Percentiles rank a stretch among this genome's conserved stretches.
phyloP scores from a whole-genome alignment of 2,329 filamentous ascomycete species.

The Calycina marina region DNA sequence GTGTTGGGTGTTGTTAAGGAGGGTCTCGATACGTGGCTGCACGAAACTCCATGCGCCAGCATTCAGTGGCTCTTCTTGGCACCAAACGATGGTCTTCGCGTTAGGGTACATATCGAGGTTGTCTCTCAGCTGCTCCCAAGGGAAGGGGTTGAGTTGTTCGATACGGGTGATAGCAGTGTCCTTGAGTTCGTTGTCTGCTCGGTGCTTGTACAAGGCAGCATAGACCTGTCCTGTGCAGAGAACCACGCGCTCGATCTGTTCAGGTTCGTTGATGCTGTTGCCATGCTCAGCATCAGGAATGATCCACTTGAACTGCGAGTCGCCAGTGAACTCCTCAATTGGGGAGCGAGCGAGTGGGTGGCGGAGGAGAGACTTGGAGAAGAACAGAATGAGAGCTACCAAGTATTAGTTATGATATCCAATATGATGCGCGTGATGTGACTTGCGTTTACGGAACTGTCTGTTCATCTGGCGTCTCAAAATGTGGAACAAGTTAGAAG shows the following conservation, averaged over 20 bases:
- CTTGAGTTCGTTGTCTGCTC: slow-evolving; percentile 71
- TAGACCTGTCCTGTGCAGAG: slow-evolving; percentile 94
- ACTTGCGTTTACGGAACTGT: slow-evolving; percentile 96
- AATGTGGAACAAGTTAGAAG: slow-evolving; percentile 91
- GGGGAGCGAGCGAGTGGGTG: slow-evolving; percentile 82
- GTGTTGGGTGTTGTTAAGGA: slow-evolving; percentile 83
- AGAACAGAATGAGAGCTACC: slow-evolving; percentile 84
- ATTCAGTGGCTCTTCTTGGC: slow-evolving; percentile 94
- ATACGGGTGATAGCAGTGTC: slow-evolving; percentile 89
- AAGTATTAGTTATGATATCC: slow-evolving; percentile 11
- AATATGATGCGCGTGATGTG: background rate
- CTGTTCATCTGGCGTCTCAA: slow-evolving; percentile 96
- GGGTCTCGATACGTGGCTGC: slow-evolving; percentile 93
- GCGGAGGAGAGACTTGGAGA: slow-evolving; percentile 91
- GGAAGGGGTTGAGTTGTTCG: slow-evolving; percentile 98
- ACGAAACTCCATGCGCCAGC: slow-evolving; percentile 93
- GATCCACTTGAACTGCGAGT: slow-evolving; percentile 94
- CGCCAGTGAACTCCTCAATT: slow-evolving; percentile 80
- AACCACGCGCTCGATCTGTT: slow-evolving; percentile 87
- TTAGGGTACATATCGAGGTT: slow-evolving; percentile 97
- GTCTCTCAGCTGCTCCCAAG: slow-evolving; percentile 91
- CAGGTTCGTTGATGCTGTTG: slow-evolving; percentile 58
- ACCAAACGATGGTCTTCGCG: slow-evolving; percentile 94
- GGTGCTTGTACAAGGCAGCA: slow-evolving; percentile 79
- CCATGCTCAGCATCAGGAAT: slow-evolving; percentile 81